A percentile compares a stretch with the other conserved stretches of the same genome.
Conservation (phyloP, 2,329 filamentous ascomycete genomes). For the Sporothrix globosa region DNA sequence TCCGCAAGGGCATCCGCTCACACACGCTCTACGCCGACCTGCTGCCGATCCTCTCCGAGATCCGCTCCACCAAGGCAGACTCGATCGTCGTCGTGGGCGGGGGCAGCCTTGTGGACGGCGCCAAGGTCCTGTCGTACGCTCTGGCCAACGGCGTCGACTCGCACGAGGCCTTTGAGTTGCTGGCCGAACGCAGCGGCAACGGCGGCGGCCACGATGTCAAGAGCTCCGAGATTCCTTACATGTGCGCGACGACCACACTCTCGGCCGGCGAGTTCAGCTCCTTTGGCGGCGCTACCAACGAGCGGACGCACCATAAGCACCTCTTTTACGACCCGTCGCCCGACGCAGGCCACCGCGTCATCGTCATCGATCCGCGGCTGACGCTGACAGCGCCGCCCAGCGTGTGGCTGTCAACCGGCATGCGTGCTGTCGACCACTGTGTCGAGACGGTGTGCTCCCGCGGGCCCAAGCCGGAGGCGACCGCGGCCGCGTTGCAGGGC, state of each 20-base stretch:
- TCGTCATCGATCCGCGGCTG: constrained; percentile 56
- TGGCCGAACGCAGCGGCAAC: constrained; percentile 14
- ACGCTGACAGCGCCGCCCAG: constrained; percentile 51
- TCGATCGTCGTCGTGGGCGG: constrained; percentile 36
- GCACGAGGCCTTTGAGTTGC: constrained; percentile 32
- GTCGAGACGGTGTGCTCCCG: constrained; percentile 58
- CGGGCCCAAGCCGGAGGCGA: constrained; percentile 44
- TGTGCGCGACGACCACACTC: constrained; percentile 37
- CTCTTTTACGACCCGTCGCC: constrained; percentile 38
- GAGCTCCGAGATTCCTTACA: constrained; percentile 34
- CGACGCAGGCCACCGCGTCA: constrained; percentile 48
- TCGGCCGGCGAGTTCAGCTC: constrained; percentile 38
- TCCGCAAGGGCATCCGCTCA: constrained; percentile 34
- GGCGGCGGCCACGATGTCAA: constrained; percentile 1
- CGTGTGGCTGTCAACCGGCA: constrained; percentile 62
- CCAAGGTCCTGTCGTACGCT: constrained; percentile 35
- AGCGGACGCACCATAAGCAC: constrained; percentile 36
- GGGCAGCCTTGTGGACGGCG: constrained; percentile 37
- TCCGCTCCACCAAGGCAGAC: constrained; percentile 33
- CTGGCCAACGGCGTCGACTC: constrained; percentile 36
- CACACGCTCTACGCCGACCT: constrained; percentile 38
- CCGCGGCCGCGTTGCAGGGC: constrained; percentile 41
- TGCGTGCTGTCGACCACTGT: constrained; percentile 61
- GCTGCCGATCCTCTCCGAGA: constrained; percentile 30
- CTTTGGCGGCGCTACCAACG: constrained; percentile 37